phyloP scores from a whole-genome alignment of 208 protist species.

The Phytomonas sp. region DNA sequence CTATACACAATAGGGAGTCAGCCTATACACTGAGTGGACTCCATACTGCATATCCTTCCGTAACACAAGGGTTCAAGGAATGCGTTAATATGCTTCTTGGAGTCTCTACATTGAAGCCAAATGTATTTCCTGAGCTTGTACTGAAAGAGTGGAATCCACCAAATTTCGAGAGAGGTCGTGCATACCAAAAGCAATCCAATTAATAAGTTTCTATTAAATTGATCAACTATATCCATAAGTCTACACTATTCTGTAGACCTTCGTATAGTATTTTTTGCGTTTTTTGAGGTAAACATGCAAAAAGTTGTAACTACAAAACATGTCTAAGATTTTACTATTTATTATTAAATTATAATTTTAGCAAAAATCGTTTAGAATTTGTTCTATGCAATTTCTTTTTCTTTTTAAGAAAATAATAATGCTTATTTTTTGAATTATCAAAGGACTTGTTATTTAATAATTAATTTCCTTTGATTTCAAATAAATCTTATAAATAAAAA shows the following conservation, averaged over 20 bases:
- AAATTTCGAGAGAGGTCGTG: constrained; percentile 60
- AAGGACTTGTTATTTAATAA: neutral
- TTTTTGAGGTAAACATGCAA: constrained; percentile 16
- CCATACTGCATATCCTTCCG: constrained; percentile 71
- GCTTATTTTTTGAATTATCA: neutral
- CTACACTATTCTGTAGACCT: constrained; percentile 3
- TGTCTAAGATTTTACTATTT: constrained; percentile 1
- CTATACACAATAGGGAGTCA: constrained; percentile 80
- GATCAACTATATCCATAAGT: neutral
- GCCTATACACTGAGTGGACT: constrained; percentile 63
- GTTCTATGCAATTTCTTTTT: constrained; percentile 8
- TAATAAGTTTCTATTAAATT: constrained; percentile 4
- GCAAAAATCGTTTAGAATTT: constrained; percentile 8
- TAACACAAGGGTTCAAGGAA: constrained; percentile 86
- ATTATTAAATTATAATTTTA: constrained; percentile 17
- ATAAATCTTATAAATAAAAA: constrained; percentile 5
- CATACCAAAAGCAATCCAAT: constrained; percentile 19
- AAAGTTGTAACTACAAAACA: constrained; percentile 12
- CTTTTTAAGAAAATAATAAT: constrained; percentile 1
- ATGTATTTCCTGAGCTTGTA: constrained; percentile 71
- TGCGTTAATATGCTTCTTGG: constrained; percentile 86
- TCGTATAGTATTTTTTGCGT: neutral
- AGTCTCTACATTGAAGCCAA: constrained; percentile 79
- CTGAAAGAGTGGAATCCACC: constrained; percentile 73
- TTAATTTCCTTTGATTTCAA: constrained; percentile 10